Percentiles rank a stretch among this genome's conserved stretches.
These are phyloP conservation scores for Pueraria montana DNA, from an alignment of 306 rosid species.

Conservation along the genomic window DNA sequence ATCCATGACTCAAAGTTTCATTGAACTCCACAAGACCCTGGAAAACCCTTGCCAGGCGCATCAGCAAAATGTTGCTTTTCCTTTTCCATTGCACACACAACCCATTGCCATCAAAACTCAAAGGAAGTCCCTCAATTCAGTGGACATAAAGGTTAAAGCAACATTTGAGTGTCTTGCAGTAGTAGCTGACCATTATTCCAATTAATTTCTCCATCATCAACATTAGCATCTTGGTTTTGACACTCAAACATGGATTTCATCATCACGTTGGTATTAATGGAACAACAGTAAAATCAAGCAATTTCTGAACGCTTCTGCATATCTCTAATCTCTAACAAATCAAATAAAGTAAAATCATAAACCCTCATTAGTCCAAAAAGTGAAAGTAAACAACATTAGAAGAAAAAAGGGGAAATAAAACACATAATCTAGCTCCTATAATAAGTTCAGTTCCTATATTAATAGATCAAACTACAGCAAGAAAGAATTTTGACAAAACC, in stretches of 20 bases:
- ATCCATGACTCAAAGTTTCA: slow-evolving; percentile 67
- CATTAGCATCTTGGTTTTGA: slow-evolving; percentile 27
- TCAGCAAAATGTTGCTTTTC: slow-evolving; percentile 62
- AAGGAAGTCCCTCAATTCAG: slow-evolving; percentile 72
- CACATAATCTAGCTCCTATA: too few species aligned
- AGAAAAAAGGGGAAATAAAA: too few species aligned
- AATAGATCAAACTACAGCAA: too few species aligned
- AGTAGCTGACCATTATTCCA: slow-evolving; percentile 57
- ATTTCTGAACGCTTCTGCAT: neutral
- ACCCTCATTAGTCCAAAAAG: too few species aligned
- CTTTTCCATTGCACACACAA: slow-evolving; percentile 75
- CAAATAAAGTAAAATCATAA: too few species aligned
- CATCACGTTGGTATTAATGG: slow-evolving; percentile 50
- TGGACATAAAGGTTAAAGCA: slow-evolving; percentile 73
- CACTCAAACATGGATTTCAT: slow-evolving; percentile 53
- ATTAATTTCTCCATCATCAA: slow-evolving; percentile 42
- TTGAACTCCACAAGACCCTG: slow-evolving; percentile 67
- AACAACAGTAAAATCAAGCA: slow-evolving; percentile 6
- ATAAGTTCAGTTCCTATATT: too few species aligned
- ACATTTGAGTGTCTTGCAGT: slow-evolving; percentile 72
- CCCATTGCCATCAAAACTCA: slow-evolving; percentile 57
- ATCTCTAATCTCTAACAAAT: slow-evolving; percentile 13
- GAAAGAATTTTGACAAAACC: too few species aligned
- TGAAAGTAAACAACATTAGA: too few species aligned
- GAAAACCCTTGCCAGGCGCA: slow-evolving; percentile 55